A percentile compares a stretch with the other conserved stretches of the same genome.
These are phyloP conservation scores for Corymbia calophylla DNA, from an alignment of 441 rosid species.

Conservation along the genomic window DNA sequence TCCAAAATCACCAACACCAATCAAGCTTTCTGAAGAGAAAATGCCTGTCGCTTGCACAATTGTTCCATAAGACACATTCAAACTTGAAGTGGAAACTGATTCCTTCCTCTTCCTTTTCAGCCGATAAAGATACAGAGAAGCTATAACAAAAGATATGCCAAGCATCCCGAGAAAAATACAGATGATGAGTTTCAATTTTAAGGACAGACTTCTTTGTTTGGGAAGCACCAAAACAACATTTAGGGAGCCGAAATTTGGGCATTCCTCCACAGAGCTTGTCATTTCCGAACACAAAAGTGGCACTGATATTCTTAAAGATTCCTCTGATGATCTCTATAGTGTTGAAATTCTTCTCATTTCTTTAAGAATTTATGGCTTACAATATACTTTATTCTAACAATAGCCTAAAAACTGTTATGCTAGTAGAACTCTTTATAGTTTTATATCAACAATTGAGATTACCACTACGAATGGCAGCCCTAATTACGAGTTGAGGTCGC, in stretches of 20 bases:
- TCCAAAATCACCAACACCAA: not conserved
- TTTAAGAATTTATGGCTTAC: not conserved
- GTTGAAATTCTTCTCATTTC: not conserved
- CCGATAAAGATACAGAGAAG: not conserved
- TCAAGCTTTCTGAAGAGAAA: not conserved
- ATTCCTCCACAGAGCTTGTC: not conserved
- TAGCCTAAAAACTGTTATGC: accelerated
- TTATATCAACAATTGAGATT: not conserved
- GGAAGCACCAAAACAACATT: not conserved
- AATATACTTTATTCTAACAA: too few relatives aligned
- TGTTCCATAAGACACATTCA: not conserved
- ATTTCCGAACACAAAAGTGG: not conserved
- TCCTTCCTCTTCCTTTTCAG: not conserved
- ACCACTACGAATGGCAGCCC: accelerated
- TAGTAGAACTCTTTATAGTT: not conserved
- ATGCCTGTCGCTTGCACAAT: not conserved
- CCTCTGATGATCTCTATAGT: not conserved
- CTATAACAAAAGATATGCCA: not conserved
- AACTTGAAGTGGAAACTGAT: not conserved
- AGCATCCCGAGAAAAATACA: not conserved
- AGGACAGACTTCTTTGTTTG: not conserved
- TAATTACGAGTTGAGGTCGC: not conserved
- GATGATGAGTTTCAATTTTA: not conserved
- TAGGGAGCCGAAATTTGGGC: not conserved
- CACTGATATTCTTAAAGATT: not conserved